Evolutionary conservation across 306 rosid genomes (phyloP).

Genomic region (Quercus engelmannii): DNA sequence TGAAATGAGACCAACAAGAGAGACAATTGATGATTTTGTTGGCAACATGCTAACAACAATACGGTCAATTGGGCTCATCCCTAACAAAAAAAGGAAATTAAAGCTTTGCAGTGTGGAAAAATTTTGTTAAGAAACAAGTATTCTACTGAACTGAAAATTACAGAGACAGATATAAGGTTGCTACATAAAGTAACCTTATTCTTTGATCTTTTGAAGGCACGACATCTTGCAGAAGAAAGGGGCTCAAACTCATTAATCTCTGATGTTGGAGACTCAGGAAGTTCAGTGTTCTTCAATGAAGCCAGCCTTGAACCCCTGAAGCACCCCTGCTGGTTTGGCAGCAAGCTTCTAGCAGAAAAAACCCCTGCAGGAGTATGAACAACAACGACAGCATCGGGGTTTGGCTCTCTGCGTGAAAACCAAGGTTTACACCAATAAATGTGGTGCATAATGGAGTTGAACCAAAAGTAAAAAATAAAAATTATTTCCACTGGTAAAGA

Average conservation of each 20-base stretch:
- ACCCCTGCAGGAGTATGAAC: conserved; percentile 62
- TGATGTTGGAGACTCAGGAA: conserved; percentile 48
- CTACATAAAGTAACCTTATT: conserved; percentile 47
- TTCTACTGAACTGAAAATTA: neutral
- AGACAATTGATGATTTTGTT: neutral
- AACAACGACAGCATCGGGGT: conserved; percentile 76
- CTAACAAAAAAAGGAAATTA: conserved; percentile 14
- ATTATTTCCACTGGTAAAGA: neutral
- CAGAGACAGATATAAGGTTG: neutral
- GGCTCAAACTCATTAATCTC: conserved; percentile 60
- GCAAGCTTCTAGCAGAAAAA: conserved; percentile 65
- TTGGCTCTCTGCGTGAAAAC: conserved; percentile 55
- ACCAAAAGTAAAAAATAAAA: neutral
- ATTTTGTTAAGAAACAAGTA: conserved; percentile 3
- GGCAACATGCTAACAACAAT: neutral
- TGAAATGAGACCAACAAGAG: conserved; percentile 9
- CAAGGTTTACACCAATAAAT: conserved; percentile 6
- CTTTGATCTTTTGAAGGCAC: conserved; percentile 47
- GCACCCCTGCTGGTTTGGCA: conserved; percentile 66
- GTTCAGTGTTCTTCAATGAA: conserved; percentile 56
- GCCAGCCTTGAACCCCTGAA: conserved; percentile 80
- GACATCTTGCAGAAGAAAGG: conserved; percentile 76
- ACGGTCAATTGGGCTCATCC: neutral
- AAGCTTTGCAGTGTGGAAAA: neutral
- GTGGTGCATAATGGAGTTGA: neutral